Evolutionary conservation across 805 yeast genomes (phyloP).

Genomic region (Cyberlindnera petersonii): DNA sequence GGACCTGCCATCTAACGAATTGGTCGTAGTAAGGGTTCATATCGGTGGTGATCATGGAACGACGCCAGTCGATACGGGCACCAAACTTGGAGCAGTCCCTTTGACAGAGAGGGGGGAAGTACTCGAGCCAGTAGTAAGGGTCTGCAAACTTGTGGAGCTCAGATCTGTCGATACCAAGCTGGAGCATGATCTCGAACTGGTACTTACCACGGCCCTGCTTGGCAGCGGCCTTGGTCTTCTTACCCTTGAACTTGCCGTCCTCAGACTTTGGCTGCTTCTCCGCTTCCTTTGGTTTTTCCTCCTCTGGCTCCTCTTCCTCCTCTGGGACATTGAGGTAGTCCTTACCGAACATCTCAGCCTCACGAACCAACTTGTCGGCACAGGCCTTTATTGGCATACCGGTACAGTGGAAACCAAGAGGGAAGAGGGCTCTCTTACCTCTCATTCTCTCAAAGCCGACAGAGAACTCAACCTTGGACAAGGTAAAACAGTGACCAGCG

Average conservation of each 20-base stretch:
- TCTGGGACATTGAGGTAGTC: constrained; percentile 69
- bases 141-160: constrained; percentile 89
- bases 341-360: constrained; percentile 83
- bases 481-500: constrained; percentile 95
- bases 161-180: constrained; percentile 79
- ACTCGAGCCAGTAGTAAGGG: constrained; percentile 83
- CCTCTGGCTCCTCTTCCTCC: constrained; percentile 53
- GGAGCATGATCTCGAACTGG: constrained; percentile 95
- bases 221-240: constrained; percentile 90
- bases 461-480: constrained; percentile 89
- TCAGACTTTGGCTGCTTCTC: constrained; percentile 54
- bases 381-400: constrained; percentile 98
- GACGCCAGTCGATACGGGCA: constrained; percentile 96
- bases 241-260: constrained; percentile 86
- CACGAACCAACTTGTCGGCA: constrained; percentile 83
- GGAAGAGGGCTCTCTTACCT: constrained; percentile 89
- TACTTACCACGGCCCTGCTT: constrained; percentile 91
- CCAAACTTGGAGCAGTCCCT: constrained; percentile 78
- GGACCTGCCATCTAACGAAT: constrained; percentile 95
- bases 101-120: constrained; percentile 88
- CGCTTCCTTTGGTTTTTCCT: constrained; percentile 29
- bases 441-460: constrained; percentile 92
- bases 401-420: constrained; percentile 98
- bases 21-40: constrained; percentile 93
- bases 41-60: constrained; percentile 93